Percentiles rank a stretch among this genome's conserved stretches.
Evolutionary conservation across 139 green algal genomes (phyloP).

Genomic region (Tetradesmus lagerheimii): DNA sequence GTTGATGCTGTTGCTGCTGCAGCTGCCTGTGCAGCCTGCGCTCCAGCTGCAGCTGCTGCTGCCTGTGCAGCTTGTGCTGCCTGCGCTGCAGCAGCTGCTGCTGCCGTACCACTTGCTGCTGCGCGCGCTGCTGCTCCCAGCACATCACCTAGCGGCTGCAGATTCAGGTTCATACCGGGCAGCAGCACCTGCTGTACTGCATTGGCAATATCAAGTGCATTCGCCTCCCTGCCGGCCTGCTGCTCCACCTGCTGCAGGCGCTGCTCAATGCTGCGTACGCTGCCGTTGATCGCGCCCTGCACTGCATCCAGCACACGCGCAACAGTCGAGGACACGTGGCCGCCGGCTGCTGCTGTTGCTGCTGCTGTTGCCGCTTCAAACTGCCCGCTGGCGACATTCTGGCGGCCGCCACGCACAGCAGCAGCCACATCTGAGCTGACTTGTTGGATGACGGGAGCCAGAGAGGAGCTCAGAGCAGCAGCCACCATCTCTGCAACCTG

Average conservation of each 20-base stretch:
- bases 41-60: conserved; percentile 15
- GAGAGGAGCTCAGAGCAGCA: conserved; percentile 7
- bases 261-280: conserved; percentile 36
- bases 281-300: not conserved
- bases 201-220: conserved; percentile 17
- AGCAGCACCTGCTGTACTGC: conserved; percentile 42
- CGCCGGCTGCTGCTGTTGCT: not conserved
- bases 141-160: not conserved
- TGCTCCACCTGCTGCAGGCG: conserved; percentile 37
- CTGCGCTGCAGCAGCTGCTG: not conserved
- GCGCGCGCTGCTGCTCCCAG: conserved; percentile 3
- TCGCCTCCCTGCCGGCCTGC: conserved; percentile 20
- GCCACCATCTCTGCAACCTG: conserved; percentile 40
- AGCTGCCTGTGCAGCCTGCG: conserved; percentile 21
- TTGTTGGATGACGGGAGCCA: conserved; percentile 32
- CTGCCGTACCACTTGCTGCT: conserved; percentile 29
- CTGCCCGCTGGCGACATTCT: not conserved
- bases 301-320: conserved; percentile 29
- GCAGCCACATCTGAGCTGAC: conserved; percentile 12
- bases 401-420: conserved; percentile 14
- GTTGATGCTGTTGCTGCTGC: not conserved
- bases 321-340: conserved; percentile 11
- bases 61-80: conserved; percentile 7
- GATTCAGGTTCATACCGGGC: not conserved
- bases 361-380: conserved; percentile 23